Evolutionary conservation across 2,329 filamentous ascomycete species (phyloP), one percentile per base, ranked within the genome.

Genomic region (Curvularia sp.): DNA sequence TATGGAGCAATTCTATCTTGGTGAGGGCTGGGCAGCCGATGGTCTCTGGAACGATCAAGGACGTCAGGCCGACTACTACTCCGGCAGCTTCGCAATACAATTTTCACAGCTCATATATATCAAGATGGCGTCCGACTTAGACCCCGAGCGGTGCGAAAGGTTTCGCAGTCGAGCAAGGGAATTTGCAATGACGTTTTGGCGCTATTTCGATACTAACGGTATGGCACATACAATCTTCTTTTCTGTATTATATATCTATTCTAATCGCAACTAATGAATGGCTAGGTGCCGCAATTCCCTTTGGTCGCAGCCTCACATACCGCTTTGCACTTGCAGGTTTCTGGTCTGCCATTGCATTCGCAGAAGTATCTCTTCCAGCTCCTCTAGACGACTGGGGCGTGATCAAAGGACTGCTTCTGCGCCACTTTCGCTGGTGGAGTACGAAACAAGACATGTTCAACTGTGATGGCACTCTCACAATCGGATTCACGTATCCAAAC

Each of bases 81-180:
- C 82, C 1, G 82, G 82, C 0, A 84, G 82, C 45, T 84, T 84
- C 53, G 82, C 82, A 0, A 82, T 84, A 8, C 82, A 84, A 53
- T 84, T 83, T 32, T 79, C 77, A 1, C 82, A 84, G 56, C 66
- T 84, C 2, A 67, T 83, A 0, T 84, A 81, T 57, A 72, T 77
- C 0, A 79, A 77, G 7, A 80, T 81, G 57, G 80, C 80, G 0
- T 57, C 62, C 0, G 78, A 82, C 15, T 41, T 81, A 3, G 81
- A 84, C 48, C 69, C 74, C 0, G 60, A 68, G 28, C 69, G 82
- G 19, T 76, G 74, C 3, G 70, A 70, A 10, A 60, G 55, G 8
- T 84, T 80, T 63, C 71, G 70, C 27, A 57, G 75, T 25, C 71
- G 74, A 23, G 82, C 82, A 0, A 70, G 69, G 23, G 69, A 78